Evolutionary conservation across 192 early-diverging fungal species (phyloP), one percentile per base, ranked within the genome.

Genomic region (Mortierella alpina): DNA sequence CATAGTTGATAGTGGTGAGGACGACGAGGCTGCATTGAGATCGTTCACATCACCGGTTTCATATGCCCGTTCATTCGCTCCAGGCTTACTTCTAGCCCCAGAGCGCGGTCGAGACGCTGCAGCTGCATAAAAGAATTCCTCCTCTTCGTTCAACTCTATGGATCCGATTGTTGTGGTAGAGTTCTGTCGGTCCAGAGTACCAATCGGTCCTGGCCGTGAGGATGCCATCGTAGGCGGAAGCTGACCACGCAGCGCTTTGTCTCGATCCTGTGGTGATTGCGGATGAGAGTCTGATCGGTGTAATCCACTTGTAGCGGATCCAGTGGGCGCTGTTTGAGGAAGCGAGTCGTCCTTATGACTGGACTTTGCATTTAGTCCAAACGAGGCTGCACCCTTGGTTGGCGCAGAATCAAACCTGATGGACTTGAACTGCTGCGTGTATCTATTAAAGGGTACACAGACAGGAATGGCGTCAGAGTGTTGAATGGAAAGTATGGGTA

Each of bases 401-500:
- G 77, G 63, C 7, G 72, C 77, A 31, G 77, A 80, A 22, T 80
- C 77, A 62, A 80, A 72, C 60, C 49, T 72, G 46, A 80, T 72
- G 1, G 77, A 72, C 45, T 72, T 80, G 77, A 80, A 80, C 42
- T 80, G 77, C n/a, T 72, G 69, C 12, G 77, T 68, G 64, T 80
- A 80, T 67, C 77, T 76, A 59, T 50, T 13, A 2, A 2, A 22
- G 39, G 22, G 9, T n/a, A 50, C 7, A 52, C 12, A 6, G 17
- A 44, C 2, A 22, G 45, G 23, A 49, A 44, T 11, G 44, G 47
- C 10, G 5, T 6, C 40, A 11, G 5, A 39, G 6, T 57, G 56
- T 11, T 57, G 6, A 22, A 57, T 18, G 22, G 2, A 22, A 11
- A 22, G 10, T 14, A 18, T 59, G 42, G 23, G 1, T 1, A 59